A percentile compares a stretch with the other conserved stretches of the same genome.
phyloP scores from a whole-genome alignment of 495 filamentous ascomycete genomes.

The Penicillium herquei region DNA sequence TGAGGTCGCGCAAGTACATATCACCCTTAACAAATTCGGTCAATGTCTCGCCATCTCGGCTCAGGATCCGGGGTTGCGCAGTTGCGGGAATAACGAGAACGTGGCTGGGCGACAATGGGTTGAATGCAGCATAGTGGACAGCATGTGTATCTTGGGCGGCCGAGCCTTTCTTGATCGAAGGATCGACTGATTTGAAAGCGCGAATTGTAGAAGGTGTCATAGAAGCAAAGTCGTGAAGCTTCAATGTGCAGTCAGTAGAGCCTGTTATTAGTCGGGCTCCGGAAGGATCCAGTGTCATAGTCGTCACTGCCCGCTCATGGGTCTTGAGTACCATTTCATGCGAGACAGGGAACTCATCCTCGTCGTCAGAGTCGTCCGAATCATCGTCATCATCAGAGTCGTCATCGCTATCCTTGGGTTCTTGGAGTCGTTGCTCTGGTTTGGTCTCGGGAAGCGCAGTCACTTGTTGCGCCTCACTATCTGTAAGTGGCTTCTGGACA shows the following conservation, averaged over 20 bases:
- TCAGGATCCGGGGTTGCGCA: slow-evolving; percentile 84
- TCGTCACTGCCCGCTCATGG: slow-evolving; percentile 86
- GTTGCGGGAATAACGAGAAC: slow-evolving; percentile 85
- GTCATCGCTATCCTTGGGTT: slow-evolving; percentile 37
- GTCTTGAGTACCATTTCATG: slow-evolving; percentile 91
- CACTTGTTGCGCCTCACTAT: slow-evolving; percentile 22
- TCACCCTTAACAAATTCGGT: slow-evolving; percentile 94
- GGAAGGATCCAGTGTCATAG: slow-evolving; percentile 76
- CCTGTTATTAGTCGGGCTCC: slow-evolving; percentile 83
- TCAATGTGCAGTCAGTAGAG: slow-evolving; percentile 85
- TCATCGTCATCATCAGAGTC: slow-evolving; percentile 43
- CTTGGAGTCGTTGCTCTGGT: slow-evolving; percentile 23
- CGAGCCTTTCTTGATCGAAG: slow-evolving; percentile 70
- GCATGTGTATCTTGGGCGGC: slow-evolving; percentile 79
- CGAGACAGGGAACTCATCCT: slow-evolving; percentile 89
- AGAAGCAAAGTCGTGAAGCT: slow-evolving; percentile 91
- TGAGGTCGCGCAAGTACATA: slow-evolving; percentile 95
- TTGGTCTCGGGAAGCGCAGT: slow-evolving; percentile 16
- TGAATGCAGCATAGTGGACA: slow-evolving; percentile 83
- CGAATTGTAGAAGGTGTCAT: slow-evolving; percentile 93
- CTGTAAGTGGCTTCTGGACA: slow-evolving; percentile 22
- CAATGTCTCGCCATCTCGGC: slow-evolving; percentile 79
- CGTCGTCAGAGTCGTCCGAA: slow-evolving; percentile 61
- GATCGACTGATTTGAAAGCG: slow-evolving; percentile 91
- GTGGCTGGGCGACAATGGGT: slow-evolving; percentile 73